Evolutionary conservation across 768 basidiomycete genomes (phyloP).

Genomic region (Piloderma croceum): DNA sequence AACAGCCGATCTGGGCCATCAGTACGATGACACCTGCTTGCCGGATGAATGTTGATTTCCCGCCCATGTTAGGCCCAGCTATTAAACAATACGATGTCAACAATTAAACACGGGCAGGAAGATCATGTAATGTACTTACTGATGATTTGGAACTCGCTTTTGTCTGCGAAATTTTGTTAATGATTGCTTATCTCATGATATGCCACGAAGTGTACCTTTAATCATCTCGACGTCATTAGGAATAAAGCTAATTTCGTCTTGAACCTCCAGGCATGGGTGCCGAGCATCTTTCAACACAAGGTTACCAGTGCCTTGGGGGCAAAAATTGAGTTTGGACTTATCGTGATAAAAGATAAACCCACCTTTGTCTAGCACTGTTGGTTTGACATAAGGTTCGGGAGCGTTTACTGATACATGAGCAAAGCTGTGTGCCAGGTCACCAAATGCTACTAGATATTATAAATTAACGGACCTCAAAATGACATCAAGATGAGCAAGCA

Average conservation of each 20-base stretch:
- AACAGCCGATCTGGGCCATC: slow-evolving; percentile 94
- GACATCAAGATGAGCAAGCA: slow-evolving; percentile 89
- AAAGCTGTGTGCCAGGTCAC: slow-evolving; percentile 47
- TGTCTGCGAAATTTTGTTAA: slow-evolving; percentile 45
- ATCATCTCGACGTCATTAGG: slow-evolving; percentile 94
- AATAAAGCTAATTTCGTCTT: slow-evolving; percentile 93
- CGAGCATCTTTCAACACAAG: slow-evolving; percentile 80
- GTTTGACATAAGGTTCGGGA: slow-evolving; percentile 84
- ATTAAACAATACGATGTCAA: slow-evolving; percentile 1
- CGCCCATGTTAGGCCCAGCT: slow-evolving; percentile 99
- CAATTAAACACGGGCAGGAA: background rate
- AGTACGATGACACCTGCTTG: slow-evolving; percentile 94
- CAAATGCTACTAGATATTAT: too few species aligned
- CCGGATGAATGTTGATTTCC: slow-evolving; percentile 95
- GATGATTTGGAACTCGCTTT: slow-evolving; percentile 93
- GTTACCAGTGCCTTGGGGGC: slow-evolving; percentile 62
- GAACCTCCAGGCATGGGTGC: slow-evolving; percentile 95
- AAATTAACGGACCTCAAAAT: slow-evolving; percentile 87
- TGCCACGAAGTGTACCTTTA: slow-evolving; percentile 47
- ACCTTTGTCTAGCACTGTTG: slow-evolving; percentile 75
- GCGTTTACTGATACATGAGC: slow-evolving; percentile 88
- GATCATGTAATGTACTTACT: slow-evolving; percentile 44
- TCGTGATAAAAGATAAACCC: slow-evolving; percentile 6
- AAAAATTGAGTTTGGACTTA: too few species aligned
- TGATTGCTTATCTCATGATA: background rate